phyloP scores from a whole-genome alignment of 176 grass and related monocot genomes.

The Musa beccarii region DNA sequence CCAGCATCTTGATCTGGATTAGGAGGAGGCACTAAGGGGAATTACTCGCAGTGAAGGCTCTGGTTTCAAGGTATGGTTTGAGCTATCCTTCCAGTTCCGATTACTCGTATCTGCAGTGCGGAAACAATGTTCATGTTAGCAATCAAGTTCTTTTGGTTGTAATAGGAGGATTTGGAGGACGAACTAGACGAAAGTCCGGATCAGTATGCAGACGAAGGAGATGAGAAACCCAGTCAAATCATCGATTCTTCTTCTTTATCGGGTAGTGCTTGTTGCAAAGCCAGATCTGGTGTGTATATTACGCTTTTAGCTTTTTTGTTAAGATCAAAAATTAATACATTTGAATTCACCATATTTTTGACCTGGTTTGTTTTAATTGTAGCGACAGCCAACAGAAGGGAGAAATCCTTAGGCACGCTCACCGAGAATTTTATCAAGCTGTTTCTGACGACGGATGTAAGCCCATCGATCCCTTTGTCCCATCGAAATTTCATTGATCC shows the following conservation, averaged over 20 bases:
- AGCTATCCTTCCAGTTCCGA: slow-evolving; percentile 13
- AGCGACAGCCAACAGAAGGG: slow-evolving; percentile 54
- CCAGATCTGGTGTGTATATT: slow-evolving; percentile 45
- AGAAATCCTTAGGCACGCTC: slow-evolving; percentile 76
- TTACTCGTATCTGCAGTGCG: background rate
- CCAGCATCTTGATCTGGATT: slow-evolving; percentile 9
- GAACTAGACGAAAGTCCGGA: slow-evolving; percentile 51
- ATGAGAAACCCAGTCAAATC: slow-evolving; percentile 35
- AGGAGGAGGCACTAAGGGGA: slow-evolving; percentile 46
- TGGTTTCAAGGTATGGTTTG: slow-evolving; percentile 29
- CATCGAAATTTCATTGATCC: background rate
- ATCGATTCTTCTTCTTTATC: slow-evolving; percentile 23
- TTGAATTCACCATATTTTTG: slow-evolving; percentile 5
- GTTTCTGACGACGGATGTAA: slow-evolving; percentile 73
- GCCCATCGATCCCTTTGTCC: background rate
- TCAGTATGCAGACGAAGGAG: slow-evolving; percentile 34
- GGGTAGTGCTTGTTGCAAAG: slow-evolving; percentile 13
- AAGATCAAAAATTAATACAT: background rate
- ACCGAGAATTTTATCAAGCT: slow-evolving; percentile 96
- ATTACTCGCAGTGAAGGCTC: slow-evolving; percentile 28
- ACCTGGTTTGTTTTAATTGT: slow-evolving; percentile 10
- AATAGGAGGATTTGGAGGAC: slow-evolving; percentile 43
- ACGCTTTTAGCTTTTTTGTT: background rate
- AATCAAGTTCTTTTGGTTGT: background rate
- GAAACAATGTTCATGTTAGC: too few species aligned